phyloP scores from a whole-genome alignment of 257 asterid genomes.

The Ocimum tenuiflorum region DNA sequence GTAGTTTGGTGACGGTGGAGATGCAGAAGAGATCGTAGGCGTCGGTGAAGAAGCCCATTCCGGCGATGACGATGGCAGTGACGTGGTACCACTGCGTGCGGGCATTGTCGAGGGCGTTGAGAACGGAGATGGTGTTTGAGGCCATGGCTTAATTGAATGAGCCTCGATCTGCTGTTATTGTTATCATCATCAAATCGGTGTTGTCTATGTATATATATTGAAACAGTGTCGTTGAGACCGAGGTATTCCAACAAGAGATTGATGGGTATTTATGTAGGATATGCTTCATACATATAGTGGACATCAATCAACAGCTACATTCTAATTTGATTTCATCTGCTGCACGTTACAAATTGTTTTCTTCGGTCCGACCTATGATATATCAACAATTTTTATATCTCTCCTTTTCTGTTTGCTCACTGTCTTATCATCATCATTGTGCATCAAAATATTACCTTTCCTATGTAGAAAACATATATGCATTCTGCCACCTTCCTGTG shows the following conservation, averaged over 20 bases:
- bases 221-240: neutral
- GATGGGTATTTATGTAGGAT: neutral
- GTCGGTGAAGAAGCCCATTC: constrained; percentile 21
- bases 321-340: constrained; percentile 11
- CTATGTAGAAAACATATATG: too few species aligned
- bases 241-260: neutral
- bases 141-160: neutral
- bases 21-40: neutral
- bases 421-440: too few species aligned
- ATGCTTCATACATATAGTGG: neutral
- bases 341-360: neutral
- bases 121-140: neutral
- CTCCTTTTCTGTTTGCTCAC: too few species aligned
- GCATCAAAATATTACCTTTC: too few species aligned
- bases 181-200: neutral
- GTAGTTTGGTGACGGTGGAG: constrained; percentile 16
- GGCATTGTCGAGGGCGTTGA: constrained; percentile 9
- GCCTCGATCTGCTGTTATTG: neutral
- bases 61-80: constrained; percentile 19
- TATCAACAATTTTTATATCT: too few species aligned
- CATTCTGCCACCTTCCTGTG: too few species aligned
- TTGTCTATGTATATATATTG: neutral
- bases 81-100: constrained; percentile 2
- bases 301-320: neutral
- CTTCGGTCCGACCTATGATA: neutral